These are phyloP conservation scores for Yamadazyma sp. DNA, from an alignment of 805 yeast genomes.

Conservation along the genomic window DNA sequence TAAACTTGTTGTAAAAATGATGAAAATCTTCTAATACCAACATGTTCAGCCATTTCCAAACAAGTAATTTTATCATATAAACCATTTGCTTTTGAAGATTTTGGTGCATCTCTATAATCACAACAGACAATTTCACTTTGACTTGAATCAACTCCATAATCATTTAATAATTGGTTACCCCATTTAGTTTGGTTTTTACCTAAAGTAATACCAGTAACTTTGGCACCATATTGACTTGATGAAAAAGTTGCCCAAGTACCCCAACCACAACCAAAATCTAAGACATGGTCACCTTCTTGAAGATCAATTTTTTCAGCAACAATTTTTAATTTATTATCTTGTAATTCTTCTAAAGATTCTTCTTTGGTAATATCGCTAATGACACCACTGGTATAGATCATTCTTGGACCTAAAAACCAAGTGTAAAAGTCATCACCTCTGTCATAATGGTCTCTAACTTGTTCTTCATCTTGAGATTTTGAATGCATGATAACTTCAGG, in stretches of 20 bases:
- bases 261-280: conserved; percentile 95
- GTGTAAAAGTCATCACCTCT: conserved; percentile 94
- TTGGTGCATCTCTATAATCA: conserved; percentile 91
- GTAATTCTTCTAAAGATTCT: conserved; percentile 76
- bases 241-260: conserved; percentile 88
- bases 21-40: conserved; percentile 81
- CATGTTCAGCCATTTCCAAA: conserved; percentile 95
- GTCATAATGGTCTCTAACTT: conserved; percentile 92
- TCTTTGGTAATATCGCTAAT: conserved; percentile 66
- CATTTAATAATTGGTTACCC: conserved; percentile 69
- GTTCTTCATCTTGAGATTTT: conserved; percentile 93
- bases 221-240: conserved; percentile 77
- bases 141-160: conserved; percentile 63
- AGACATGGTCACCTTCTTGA: conserved; percentile 66
- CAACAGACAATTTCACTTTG: conserved; percentile 77
- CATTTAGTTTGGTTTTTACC: conserved; percentile 89
- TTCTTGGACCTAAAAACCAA: conserved; percentile 92
- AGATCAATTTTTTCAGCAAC: conserved; percentile 85
- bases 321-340: conserved; percentile 83
- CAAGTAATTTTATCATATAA: conserved; percentile 83
- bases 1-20: conserved; percentile 75
- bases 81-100: conserved; percentile 42
- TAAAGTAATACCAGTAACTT: conserved; percentile 84
- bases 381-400: conserved; percentile 89
- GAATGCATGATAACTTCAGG: conserved; percentile 93